Evolutionary conservation across 176 grass and related monocot species (phyloP), one percentile per base, ranked within the genome.

Genomic region (Panicum miliaceum): DNA sequence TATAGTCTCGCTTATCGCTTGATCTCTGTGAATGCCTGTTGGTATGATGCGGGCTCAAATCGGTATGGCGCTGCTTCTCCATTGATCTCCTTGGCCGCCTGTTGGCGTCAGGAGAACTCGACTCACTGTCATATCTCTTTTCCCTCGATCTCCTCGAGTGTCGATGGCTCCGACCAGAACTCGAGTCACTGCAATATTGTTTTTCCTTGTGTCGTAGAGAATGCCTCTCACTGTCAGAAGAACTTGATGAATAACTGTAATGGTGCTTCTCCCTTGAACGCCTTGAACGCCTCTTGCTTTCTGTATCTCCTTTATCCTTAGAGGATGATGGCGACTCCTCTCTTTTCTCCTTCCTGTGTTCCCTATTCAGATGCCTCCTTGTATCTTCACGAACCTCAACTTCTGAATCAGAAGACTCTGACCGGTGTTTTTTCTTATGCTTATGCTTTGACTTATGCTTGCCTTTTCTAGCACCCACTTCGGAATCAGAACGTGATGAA

Each of bases 401-500:
- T 75, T 83, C 74, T 68, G 88, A 83, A 77, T 85, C 88, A 85
- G 90, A 87, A 38, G 68, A 84, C 29, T 84, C 78, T 60, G 37
- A 64, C 56, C 37, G 35, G 43, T 82, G 79, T 75, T 76, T 81
- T 52, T 77, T 86, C 83, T 80, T 86, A 82, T 92, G 83, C 54
- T 29, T 80, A 81, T 60, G 57, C 69, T 81, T 90, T n/a, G 82
- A 86, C 65, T 56, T 90, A 43, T 85, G 59, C 68, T 76, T 86
- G 65, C 43, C 57, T 77, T 86, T 94, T 72, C 68, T 62, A 81
- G 56, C 80, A 77, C 82, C 78, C 46, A 75, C 32, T 9, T 86
- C 91, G 78, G 42, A 54, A 65, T 86, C 87, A 59, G 82, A 94
- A 81, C 61, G 87, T 47, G 90, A 84, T 7, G 75, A 79, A 29